Conservation (phyloP, 495 filamentous ascomycete genomes). For the Collariella sp. region DNA sequence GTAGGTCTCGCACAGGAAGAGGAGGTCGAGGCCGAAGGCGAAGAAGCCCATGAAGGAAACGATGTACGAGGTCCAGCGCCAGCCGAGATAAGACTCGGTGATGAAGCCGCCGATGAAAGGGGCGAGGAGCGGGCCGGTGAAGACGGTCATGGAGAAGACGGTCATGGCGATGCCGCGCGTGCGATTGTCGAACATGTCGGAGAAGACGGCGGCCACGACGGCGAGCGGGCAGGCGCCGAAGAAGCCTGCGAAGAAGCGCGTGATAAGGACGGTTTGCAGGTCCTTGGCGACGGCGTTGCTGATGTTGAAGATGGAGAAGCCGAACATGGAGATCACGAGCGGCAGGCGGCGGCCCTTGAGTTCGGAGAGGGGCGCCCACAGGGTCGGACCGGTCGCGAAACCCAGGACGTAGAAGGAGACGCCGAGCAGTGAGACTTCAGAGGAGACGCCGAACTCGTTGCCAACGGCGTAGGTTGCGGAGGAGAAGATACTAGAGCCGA, state of each 20-base stretch:
- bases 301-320: slow-evolving; percentile 68
- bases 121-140: slow-evolving; percentile 70
- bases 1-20: slow-evolving; percentile 78
- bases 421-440: slow-evolving; percentile 56
- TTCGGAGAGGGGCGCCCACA: slow-evolving; percentile 71
- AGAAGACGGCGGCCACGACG: slow-evolving; percentile 79
- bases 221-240: slow-evolving; percentile 70
- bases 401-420: slow-evolving; percentile 63
- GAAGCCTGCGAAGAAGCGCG: slow-evolving; percentile 75
- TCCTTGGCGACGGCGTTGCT: slow-evolving; percentile 67
- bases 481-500: slow-evolving; percentile 63
- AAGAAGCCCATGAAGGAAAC: slow-evolving; percentile 66
- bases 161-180: slow-evolving; percentile 73
- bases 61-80: slow-evolving; percentile 80
- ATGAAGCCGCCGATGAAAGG: slow-evolving; percentile 85
- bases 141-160: slow-evolving; percentile 76
- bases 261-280: slow-evolving; percentile 72
- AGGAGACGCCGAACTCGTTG: slow-evolving; percentile 44
- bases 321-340: slow-evolving; percentile 64
- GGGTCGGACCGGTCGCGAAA: slow-evolving; percentile 56
- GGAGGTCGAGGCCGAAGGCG: slow-evolving; percentile 57
- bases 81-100: slow-evolving; percentile 56
- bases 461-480: slow-evolving; percentile 49
- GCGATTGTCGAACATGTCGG: slow-evolving; percentile 77
- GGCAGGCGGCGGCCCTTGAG: slow-evolving; percentile 67